These are phyloP conservation scores for Discostella stelligera DNA, from an alignment of 352 stramenopile genomes.

Conservation along the genomic window DNA sequence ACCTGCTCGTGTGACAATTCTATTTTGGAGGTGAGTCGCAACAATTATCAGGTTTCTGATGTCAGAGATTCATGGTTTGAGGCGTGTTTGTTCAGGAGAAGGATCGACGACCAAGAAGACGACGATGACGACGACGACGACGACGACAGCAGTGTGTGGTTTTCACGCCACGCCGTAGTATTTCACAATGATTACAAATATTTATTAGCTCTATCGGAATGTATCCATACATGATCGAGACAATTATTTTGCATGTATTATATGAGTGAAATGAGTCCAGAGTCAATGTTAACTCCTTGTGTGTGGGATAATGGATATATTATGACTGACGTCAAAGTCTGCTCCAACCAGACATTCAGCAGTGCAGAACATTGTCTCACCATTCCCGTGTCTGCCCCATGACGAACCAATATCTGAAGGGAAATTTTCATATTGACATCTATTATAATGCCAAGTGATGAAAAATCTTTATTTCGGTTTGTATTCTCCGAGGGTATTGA, in stretches of 20 bases:
- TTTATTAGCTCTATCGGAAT: conserved; percentile 15
- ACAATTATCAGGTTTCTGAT: too few species aligned
- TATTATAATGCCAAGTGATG: conserved; percentile 3
- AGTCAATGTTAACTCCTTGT: not conserved
- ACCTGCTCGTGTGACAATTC: too few species aligned
- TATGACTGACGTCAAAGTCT: not conserved
- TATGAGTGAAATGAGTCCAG: conserved; percentile 14
- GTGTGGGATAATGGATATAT: not conserved
- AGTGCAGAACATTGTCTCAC: not conserved
- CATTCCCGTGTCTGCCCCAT: not conserved
- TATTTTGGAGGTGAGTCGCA: too few species aligned
- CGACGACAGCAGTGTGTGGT: not conserved
- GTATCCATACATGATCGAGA: conserved; percentile 14
- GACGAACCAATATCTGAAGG: conserved; percentile 13
- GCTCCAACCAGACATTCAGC: not conserved
- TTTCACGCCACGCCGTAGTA: not conserved
- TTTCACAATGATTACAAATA: conserved; percentile 17
- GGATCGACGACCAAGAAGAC: too few species aligned
- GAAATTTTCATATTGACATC: conserved; percentile 10
- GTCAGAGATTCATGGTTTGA: too few species aligned
- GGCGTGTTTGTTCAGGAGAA: too few species aligned
- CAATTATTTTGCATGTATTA: conserved; percentile 20
- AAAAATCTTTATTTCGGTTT: conserved; percentile 15
- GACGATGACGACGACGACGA: too few species aligned
- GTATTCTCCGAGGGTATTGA: conserved; percentile 13